Evolutionary conservation across 345 rosid genomes (phyloP), one percentile per base, ranked within the genome.

Genomic region (Linum tenue): DNA sequence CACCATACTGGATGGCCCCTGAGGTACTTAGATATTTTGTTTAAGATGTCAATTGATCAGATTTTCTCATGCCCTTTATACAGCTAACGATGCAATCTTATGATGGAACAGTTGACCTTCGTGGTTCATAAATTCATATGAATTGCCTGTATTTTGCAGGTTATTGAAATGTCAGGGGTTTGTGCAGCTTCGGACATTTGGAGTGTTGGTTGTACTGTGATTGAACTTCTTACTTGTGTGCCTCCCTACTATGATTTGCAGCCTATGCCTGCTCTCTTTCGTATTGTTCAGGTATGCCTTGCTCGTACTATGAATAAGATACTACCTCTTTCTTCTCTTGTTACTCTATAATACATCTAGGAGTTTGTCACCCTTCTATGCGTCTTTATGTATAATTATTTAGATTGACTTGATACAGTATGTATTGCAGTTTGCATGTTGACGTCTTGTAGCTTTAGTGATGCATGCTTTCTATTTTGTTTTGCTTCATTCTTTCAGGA

Each of bases 1-100:
- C 95, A 44, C 99, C 99, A 63, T 95, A 91, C 59, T 95, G 99
- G 99, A 95, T 95, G 99, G 99, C 99, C 66, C 99, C 99, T 17
- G 97, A 95, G 96, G 99, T 95, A 79, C 59, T 64, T 61, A 56
- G 55, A 62, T 61, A 3, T 63, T 70, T 17, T 17, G 39, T 55
- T 59, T 43, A 0, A 2, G 14, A 36, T 31, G 10, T 37, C 62
- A 4, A 35, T 43, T 40, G 35, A 12, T 74, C 16, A 5, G 12
- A 4, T 55, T 4, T 11, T 55, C 16, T 55, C 14, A 11, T 55
- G 58, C 16, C 16, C 4, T 15, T 55, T 15, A 15, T 7, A 3
- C 38, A 38, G 22, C n/a, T 42, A n/a, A 50, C 35, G 31, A 53
- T 35, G 11, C 59, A 31, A 12, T 57, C 15, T 9, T 36, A 17